Conservation (phyloP, 371 early-diverging fungal species). For the Rhizopus microsporus region DNA sequence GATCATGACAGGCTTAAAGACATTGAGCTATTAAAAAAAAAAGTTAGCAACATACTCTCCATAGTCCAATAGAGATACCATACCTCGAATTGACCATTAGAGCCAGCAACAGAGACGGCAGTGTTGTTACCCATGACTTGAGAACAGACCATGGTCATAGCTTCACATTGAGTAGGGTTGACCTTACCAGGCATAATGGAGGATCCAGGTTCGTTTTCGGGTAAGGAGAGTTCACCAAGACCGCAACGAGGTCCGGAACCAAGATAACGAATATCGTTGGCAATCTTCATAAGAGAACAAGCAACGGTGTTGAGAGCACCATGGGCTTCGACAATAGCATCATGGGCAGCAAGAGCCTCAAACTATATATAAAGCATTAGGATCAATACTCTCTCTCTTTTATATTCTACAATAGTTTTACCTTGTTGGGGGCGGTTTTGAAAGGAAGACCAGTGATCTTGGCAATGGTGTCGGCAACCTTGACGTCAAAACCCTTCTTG, state of each 20-base stretch:
- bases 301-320: constrained; percentile 86
- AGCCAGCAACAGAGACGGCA: constrained; percentile 79
- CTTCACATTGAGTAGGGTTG: constrained; percentile 93
- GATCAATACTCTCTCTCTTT: not conserved
- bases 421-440: constrained; percentile 86
- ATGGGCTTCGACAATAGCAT: constrained; percentile 86
- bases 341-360: constrained; percentile 90
- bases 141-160: constrained; percentile 92
- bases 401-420: not conserved
- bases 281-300: constrained; percentile 88
- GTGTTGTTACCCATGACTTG: constrained; percentile 90
- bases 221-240: constrained; percentile 81
- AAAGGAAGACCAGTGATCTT: constrained; percentile 74
- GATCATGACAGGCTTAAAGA: constrained; percentile 92
- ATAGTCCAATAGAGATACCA: not conserved
- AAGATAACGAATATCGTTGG: constrained; percentile 87
- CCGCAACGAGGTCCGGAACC: constrained; percentile 93
- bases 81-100: constrained; percentile 87
- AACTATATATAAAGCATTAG: constrained; percentile 42
- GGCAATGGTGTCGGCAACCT: constrained; percentile 75
- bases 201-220: constrained; percentile 92
- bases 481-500: constrained; percentile 72
- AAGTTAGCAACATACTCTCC: not conserved
- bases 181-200: constrained; percentile 95
- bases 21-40: constrained; percentile 65